Percentiles rank a stretch among this genome's conserved stretches.
Conservation (phyloP, 768 basidiomycete genomes). For the Boletus subparvulus region DNA sequence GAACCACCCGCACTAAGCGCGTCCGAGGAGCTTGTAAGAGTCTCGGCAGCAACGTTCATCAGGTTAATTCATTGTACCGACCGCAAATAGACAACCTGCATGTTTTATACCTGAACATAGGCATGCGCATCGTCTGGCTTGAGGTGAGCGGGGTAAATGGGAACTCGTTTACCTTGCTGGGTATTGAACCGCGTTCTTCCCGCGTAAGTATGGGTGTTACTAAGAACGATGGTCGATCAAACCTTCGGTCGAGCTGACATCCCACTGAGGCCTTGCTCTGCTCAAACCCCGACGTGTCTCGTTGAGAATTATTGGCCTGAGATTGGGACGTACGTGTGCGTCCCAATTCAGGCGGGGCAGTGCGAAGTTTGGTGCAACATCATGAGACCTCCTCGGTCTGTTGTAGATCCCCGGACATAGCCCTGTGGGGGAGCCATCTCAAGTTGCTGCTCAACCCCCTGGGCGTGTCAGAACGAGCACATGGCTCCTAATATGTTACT, state of each 20-base stretch:
- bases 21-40: neutral
- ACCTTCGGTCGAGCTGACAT: neutral
- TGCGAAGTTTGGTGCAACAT: neutral
- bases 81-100: constrained; percentile 25
- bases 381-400: constrained; percentile 1
- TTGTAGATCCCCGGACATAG: neutral
- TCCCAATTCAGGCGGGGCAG: neutral
- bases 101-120: constrained; percentile 14
- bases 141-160: constrained; percentile 3
- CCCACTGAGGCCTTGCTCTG: neutral
- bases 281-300: neutral
- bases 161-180: neutral
- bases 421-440: neutral
- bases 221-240: neutral
- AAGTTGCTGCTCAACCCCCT: neutral
- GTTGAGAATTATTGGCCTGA: neutral
- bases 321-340: neutral
- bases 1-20: constrained; percentile 75
- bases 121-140: neutral
- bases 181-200: neutral
- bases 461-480: constrained; percentile 6
- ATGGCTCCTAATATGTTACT: constrained; percentile 8
- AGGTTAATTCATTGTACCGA: constrained; percentile 20
- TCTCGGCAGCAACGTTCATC: constrained; percentile 2
- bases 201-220: neutral